phyloP scores from a whole-genome alignment of 129 eudicot species.

The Escallonia herrerae region DNA sequence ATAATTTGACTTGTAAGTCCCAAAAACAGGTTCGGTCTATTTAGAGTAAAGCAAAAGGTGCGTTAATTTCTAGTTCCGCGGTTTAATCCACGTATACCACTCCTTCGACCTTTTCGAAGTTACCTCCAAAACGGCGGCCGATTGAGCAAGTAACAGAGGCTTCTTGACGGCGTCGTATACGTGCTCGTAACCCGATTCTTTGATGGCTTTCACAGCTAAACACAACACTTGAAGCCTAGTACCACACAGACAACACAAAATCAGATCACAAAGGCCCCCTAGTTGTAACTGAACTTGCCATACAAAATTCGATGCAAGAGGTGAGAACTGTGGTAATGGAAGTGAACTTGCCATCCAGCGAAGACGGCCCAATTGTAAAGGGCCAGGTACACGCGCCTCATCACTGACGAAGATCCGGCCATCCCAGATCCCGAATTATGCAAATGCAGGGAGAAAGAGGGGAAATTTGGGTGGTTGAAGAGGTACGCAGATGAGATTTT shows the following conservation, averaged over 20 bases:
- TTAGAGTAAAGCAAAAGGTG: neutral
- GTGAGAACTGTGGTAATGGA: neutral
- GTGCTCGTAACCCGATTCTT: constrained; percentile 58
- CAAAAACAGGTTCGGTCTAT: neutral
- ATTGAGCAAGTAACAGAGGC: constrained; percentile 81
- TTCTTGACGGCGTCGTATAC: constrained; percentile 76
- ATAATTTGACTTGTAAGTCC: neutral
- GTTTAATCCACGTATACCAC: no score
- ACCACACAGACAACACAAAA: neutral
- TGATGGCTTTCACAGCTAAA: constrained; percentile 61
- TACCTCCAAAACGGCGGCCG: constrained; percentile 94
- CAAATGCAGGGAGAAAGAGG: neutral
- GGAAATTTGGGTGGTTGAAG: constrained; percentile 8
- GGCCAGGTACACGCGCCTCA: constrained; percentile 54
- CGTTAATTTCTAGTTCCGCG: no score
- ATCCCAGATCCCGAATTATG: constrained; percentile 15
- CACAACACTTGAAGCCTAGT: constrained; percentile 71
- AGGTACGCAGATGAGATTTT: neutral
- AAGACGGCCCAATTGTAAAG: constrained; percentile 80
- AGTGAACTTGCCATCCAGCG: constrained; percentile 55
- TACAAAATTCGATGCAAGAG: neutral
- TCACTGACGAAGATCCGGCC: constrained; percentile 40
- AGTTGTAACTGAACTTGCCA: neutral
- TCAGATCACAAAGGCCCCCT: neutral
- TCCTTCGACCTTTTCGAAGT: no score